These are phyloP conservation scores for Millerago galiae DNA, from an alignment of 805 yeast genomes.

Conservation along the genomic window DNA sequence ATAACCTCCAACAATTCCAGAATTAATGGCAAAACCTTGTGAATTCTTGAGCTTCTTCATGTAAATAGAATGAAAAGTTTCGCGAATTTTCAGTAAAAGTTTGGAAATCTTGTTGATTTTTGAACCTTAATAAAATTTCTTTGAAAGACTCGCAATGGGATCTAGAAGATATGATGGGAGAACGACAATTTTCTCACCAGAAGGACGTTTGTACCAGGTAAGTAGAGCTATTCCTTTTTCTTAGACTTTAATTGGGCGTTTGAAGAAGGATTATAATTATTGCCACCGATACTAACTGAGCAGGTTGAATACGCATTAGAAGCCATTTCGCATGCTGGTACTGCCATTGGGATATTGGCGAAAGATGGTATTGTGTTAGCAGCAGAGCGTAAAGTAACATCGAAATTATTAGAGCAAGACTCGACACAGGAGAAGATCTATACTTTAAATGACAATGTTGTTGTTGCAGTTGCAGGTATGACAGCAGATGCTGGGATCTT, in stretches of 20 bases:
- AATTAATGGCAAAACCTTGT: too few species aligned
- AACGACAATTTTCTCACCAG: conserved; percentile 98
- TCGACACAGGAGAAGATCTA: conserved; percentile 90
- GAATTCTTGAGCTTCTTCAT: too few species aligned
- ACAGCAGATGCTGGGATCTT: conserved; percentile 94
- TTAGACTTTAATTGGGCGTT: too few species aligned
- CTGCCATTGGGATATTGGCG: conserved; percentile 89
- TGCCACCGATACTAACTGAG: conserved; percentile 6
- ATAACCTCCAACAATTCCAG: too few species aligned
- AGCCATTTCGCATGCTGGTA: conserved; percentile 96
- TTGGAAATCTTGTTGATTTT: background rate
- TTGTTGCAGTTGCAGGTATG: conserved; percentile 97
- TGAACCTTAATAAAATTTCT: background rate
- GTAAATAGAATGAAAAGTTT: background rate
- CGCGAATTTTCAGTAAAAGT: background rate
- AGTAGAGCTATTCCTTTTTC: conserved; percentile 18
- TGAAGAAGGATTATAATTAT: too few species aligned
- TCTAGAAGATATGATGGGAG: conserved; percentile 99
- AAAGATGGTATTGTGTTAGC: conserved; percentile 90
- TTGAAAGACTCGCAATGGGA: conserved; percentile 33
- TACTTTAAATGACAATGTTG: conserved; percentile 61
- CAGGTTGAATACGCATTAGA: conserved; percentile 93
- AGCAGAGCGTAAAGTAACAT: conserved; percentile 93
- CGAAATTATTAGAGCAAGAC: conserved; percentile 89
- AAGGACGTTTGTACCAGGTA: conserved; percentile 93